These are phyloP conservation scores for Rhodamnia rubescens DNA, from an alignment of 345 rosid genomes.

Conservation along the genomic window DNA sequence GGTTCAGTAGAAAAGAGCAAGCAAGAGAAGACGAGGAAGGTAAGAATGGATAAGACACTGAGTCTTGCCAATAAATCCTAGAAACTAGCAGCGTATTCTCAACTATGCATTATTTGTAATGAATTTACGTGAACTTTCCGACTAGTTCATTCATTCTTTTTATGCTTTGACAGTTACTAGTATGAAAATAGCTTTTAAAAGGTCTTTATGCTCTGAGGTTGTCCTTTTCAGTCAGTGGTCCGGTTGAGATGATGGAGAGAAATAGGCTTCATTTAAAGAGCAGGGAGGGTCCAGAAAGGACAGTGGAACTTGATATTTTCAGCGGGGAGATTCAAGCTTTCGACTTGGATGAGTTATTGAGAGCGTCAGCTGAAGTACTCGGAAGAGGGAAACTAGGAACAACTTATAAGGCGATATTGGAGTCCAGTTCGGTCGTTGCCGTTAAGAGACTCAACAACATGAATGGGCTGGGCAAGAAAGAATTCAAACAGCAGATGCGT, in stretches of 20 bases:
- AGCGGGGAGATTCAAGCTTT: slow-evolving; percentile 21
- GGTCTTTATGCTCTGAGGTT: neutral
- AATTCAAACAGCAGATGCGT: slow-evolving; percentile 40
- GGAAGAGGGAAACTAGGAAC: slow-evolving; percentile 39
- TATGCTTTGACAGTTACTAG: neutral
- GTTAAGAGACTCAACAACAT: slow-evolving; percentile 31
- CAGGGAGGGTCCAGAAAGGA: slow-evolving; percentile 27
- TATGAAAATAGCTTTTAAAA: neutral
- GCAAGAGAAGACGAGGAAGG: slow-evolving; percentile 8
- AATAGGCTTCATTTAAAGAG: slow-evolving; percentile 3
- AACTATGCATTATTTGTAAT: neutral
- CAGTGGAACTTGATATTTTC: slow-evolving; percentile 31
- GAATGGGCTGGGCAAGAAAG: slow-evolving; percentile 29
- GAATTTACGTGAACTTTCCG: neutral
- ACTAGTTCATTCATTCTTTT: neutral
- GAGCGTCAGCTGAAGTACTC: slow-evolving; percentile 41
- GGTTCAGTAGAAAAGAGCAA: neutral
- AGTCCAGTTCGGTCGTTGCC: slow-evolving; percentile 26
- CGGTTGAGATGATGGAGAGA: slow-evolving; percentile 3
- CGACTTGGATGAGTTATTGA: slow-evolving; percentile 46
- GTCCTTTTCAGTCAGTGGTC: neutral
- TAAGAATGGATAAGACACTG: neutral
- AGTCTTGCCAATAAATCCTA: neutral
- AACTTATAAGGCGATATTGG: slow-evolving; percentile 38
- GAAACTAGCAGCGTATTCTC: neutral